A percentile compares a stretch with the other conserved stretches of the same genome.
Evolutionary conservation across 2,329 filamentous ascomycete genomes (phyloP).

Genomic region (Neonectria coccinea): DNA sequence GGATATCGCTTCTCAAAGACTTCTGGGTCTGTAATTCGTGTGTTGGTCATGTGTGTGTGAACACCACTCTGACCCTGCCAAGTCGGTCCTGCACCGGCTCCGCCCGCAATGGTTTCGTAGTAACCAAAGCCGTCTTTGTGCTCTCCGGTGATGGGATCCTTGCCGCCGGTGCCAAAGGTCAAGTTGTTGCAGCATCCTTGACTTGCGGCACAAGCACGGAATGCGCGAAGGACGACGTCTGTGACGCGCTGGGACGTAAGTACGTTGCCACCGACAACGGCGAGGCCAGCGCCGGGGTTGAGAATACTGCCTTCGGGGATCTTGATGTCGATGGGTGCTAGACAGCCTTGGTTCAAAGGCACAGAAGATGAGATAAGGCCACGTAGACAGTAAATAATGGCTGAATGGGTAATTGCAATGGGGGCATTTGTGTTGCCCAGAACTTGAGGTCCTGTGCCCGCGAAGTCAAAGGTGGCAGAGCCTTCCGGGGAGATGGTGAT

Average conservation of each 20-base stretch:
- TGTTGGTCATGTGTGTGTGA: slow-evolving; percentile 54
- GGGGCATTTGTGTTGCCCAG: slow-evolving; percentile 48
- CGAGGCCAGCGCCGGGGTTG: slow-evolving; percentile 49
- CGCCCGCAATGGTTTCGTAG: slow-evolving; percentile 52
- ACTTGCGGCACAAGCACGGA: slow-evolving; percentile 78
- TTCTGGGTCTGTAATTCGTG: slow-evolving; percentile 53
- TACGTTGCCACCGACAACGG: slow-evolving; percentile 49
- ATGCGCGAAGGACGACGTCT: slow-evolving; percentile 81
- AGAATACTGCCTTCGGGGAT: slow-evolving; percentile 49
- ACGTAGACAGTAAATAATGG: slow-evolving; percentile 50
- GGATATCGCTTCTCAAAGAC: slow-evolving; percentile 52
- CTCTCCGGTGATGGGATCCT: slow-evolving; percentile 41
- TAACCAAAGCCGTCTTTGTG: slow-evolving; percentile 50
- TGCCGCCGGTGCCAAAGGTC: slow-evolving; percentile 77
- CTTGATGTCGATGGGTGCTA: slow-evolving; percentile 45
- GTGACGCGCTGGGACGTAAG: slow-evolving; percentile 52
- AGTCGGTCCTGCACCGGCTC: slow-evolving; percentile 46
- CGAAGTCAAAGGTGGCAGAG: slow-evolving; percentile 73
- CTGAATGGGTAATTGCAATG: slow-evolving; percentile 46
- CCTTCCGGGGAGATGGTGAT: slow-evolving; percentile 82
- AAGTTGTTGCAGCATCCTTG: slow-evolving; percentile 87
- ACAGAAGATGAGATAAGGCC: slow-evolving; percentile 51
- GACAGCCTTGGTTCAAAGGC: slow-evolving; percentile 63
- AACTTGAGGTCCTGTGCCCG: slow-evolving; percentile 47
- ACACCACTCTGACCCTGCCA: slow-evolving; percentile 49